Percentiles rank a stretch among this genome's conserved stretches.
phyloP scores from a whole-genome alignment of 257 asterid genomes.

The Handroanthus guayacan region DNA sequence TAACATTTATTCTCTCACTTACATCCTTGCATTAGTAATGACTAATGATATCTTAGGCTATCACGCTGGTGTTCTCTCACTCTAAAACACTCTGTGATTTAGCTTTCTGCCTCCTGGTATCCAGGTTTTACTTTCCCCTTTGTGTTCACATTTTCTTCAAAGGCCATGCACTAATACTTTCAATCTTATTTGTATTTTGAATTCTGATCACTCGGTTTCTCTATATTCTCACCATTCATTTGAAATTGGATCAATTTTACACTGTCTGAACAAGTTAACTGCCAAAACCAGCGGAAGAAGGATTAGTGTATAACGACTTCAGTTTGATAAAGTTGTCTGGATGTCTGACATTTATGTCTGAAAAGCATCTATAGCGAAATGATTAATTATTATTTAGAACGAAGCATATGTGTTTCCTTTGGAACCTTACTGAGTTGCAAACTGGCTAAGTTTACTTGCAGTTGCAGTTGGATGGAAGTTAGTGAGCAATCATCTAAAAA shows the following conservation, averaged over 20 bases:
- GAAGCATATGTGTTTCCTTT: background rate
- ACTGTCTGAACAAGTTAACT: background rate
- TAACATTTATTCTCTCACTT: background rate
- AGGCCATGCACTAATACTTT: background rate
- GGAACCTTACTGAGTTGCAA: constrained; percentile 1
- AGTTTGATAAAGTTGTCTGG: background rate
- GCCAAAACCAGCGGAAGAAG: background rate
- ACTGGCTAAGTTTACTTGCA: background rate
- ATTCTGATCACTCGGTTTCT: background rate
- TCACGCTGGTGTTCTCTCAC: background rate
- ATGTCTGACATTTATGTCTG: constrained; percentile 3
- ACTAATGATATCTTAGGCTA: background rate
- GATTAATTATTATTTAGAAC: background rate
- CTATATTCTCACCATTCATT: background rate
- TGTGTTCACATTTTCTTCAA: background rate
- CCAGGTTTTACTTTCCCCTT: background rate
- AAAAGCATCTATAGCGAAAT: background rate
- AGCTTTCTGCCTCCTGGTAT: background rate
- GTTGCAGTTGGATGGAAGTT: background rate
- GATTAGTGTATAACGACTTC: background rate
- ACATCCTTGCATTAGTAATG: background rate
- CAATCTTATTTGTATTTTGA: background rate
- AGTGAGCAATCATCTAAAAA: constrained; percentile 8
- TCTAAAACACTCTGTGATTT: background rate
- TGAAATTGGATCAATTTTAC: background rate